Conservation (phyloP, 108 stramenopile genomes). For the Conticribra guillardii region DNA sequence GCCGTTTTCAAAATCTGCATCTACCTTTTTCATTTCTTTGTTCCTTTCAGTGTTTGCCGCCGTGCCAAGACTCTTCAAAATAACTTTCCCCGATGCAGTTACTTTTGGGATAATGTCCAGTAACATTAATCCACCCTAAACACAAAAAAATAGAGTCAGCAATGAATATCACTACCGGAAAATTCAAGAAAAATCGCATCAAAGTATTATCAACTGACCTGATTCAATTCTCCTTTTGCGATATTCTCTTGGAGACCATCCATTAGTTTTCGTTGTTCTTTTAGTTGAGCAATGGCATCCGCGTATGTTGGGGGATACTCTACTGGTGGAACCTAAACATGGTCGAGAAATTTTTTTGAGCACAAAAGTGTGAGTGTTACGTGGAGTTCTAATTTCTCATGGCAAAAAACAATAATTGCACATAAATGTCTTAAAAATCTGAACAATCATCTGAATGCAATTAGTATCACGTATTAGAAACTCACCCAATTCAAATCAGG, state of each 20-base stretch:
- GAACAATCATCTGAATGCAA: neutral
- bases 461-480: too few species aligned
- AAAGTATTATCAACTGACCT: neutral
- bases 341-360: neutral
- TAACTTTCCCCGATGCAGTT: constrained; percentile 42
- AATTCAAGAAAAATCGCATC: neutral
- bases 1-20: neutral
- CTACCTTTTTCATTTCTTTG: constrained; percentile 24
- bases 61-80: constrained; percentile 19
- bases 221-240: constrained; percentile 58
- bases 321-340: constrained; percentile 53
- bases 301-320: constrained; percentile 51
- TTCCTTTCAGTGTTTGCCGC: constrained; percentile 34
- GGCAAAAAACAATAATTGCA: too few species aligned
- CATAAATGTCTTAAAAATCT: too few species aligned
- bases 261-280: constrained; percentile 41
- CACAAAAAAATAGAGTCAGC: neutral
- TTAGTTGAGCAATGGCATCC: constrained; percentile 44
- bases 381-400: too few species aligned
- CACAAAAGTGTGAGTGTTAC: neutral
- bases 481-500: constrained; percentile 69
- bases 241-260: constrained; percentile 51
- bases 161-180: too few species aligned
- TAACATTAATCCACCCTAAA: constrained; percentile 59
- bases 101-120: constrained; percentile 68